Conservation (phyloP, 192 early-diverging fungal genomes). For the Backusella parvicylindrica region DNA sequence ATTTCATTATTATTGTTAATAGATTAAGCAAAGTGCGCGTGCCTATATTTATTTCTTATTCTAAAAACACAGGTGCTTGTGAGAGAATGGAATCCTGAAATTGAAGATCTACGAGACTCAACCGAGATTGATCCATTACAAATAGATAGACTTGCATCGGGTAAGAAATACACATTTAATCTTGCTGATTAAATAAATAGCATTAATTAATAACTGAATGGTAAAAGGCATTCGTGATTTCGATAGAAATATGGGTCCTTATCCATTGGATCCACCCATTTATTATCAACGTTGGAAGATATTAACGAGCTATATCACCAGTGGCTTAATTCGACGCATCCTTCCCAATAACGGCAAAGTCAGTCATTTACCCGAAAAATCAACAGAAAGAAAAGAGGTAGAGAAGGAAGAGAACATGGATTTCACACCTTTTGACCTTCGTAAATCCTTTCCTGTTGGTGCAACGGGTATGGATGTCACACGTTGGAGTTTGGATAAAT, state of each 20-base stretch:
- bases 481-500: slow-evolving; percentile 86
- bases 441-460: slow-evolving; percentile 74
- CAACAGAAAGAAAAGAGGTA: slow-evolving; percentile 2
- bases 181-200: background rate
- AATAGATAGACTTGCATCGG: slow-evolving; percentile 53
- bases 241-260: slow-evolving; percentile 78
- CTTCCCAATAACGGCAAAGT: slow-evolving; percentile 30
- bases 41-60: slow-evolving; percentile 1
- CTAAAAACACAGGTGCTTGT: slow-evolving; percentile 62
- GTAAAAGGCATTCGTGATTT: slow-evolving; percentile 67
- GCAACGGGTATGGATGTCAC: slow-evolving; percentile 66
- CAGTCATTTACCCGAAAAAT: slow-evolving; percentile 29
- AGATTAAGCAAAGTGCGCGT: background rate
- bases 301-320: slow-evolving; percentile 67
- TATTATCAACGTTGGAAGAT: slow-evolving; percentile 75
- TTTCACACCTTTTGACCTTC: slow-evolving; percentile 79
- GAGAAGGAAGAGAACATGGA: slow-evolving; percentile 32
- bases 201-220: background rate
- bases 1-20: slow-evolving; percentile 6
- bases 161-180: slow-evolving; percentile 40
- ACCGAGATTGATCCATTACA: slow-evolving; percentile 58
- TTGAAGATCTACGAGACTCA: slow-evolving; percentile 63
- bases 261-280: slow-evolving; percentile 66
- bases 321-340: slow-evolving; percentile 22
- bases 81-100: slow-evolving; percentile 71